A percentile compares a stretch with the other conserved stretches of the same genome.
phyloP scores from a whole-genome alignment of 1,284 basidiomycete genomes.

The Gyrodon tennesseensis region DNA sequence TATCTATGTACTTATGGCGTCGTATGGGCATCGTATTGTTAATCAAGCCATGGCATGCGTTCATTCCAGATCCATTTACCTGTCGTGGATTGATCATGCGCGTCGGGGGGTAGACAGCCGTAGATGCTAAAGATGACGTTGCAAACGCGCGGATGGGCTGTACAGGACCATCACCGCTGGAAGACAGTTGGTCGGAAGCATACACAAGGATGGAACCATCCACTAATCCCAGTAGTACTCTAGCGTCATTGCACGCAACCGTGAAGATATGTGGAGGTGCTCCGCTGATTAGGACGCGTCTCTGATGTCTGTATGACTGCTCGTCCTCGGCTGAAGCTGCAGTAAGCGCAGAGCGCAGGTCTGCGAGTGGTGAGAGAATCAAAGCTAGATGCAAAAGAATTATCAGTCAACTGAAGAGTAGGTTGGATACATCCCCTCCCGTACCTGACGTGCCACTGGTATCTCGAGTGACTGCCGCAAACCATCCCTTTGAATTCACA shows the following conservation, averaged over 20 bases:
- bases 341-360: conserved; percentile 56
- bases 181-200: conserved; percentile 55
- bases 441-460: conserved; percentile 45
- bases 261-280: conserved; percentile 54
- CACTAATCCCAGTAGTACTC: conserved; percentile 59
- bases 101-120: conserved; percentile 37
- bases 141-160: conserved; percentile 54
- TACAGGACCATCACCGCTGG: conserved; percentile 48
- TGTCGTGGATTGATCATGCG: not conserved
- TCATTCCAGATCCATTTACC: conserved; percentile 59
- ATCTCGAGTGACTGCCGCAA: conserved; percentile 56
- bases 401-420: not conserved
- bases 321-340: conserved; percentile 45
- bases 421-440: conserved; percentile 31
- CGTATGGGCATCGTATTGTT: conserved; percentile 35
- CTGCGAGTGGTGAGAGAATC: conserved; percentile 57
- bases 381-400: conserved; percentile 48
- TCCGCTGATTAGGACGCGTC: conserved; percentile 49
- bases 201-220: conserved; percentile 62
- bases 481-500: conserved; percentile 63
- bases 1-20: conserved; percentile 34
- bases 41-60: conserved; percentile 54
- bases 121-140: conserved; percentile 52
- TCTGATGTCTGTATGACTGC: conserved; percentile 52
- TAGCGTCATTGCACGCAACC: conserved; percentile 60